These are phyloP conservation scores for Glycine soja DNA, from an alignment of 306 rosid genomes.

Conservation along the genomic window DNA sequence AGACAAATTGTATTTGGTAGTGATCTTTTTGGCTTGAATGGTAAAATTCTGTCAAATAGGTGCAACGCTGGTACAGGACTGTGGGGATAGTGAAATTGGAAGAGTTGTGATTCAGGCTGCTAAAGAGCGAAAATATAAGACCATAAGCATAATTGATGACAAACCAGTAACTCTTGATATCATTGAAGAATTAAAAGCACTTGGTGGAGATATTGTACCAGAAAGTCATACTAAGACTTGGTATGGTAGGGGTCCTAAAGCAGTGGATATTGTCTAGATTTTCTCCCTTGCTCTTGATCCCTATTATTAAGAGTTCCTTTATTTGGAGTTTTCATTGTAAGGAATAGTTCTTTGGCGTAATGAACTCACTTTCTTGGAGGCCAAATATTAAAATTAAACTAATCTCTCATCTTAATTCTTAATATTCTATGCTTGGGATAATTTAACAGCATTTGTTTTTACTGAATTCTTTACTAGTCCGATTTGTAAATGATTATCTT, in stretches of 20 bases:
- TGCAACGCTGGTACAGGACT: slow-evolving; percentile 35
- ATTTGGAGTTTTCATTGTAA: neutral
- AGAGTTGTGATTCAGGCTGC: slow-evolving; percentile 25
- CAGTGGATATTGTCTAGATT: neutral
- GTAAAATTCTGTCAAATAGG: slow-evolving; percentile 19
- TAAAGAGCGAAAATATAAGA: slow-evolving; percentile 28
- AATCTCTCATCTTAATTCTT: too few species aligned
- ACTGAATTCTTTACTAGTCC: too few species aligned
- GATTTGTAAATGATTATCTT: too few species aligned
- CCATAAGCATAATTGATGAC: slow-evolving; percentile 29
- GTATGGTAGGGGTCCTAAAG: neutral
- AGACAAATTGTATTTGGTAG: neutral
- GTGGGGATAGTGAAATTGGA: slow-evolving; percentile 29
- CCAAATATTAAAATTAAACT: neutral
- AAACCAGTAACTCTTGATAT: slow-evolving; percentile 11
- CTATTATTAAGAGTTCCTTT: neutral
- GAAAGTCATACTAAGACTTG: slow-evolving; percentile 34
- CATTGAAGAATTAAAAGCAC: slow-evolving; percentile 37
- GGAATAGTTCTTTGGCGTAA: neutral
- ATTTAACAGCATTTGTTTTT: too few species aligned
- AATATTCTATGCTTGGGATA: too few species aligned
- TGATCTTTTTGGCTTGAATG: slow-evolving; percentile 1
- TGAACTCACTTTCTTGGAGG: neutral
- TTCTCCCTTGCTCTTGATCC: slow-evolving; percentile 1
- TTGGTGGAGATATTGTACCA: slow-evolving; percentile 41